Percentiles rank a stretch among this genome's conserved stretches.
Evolutionary conservation across 106 monocot species (phyloP).

Genomic region (Platanthera zijinensis): DNA sequence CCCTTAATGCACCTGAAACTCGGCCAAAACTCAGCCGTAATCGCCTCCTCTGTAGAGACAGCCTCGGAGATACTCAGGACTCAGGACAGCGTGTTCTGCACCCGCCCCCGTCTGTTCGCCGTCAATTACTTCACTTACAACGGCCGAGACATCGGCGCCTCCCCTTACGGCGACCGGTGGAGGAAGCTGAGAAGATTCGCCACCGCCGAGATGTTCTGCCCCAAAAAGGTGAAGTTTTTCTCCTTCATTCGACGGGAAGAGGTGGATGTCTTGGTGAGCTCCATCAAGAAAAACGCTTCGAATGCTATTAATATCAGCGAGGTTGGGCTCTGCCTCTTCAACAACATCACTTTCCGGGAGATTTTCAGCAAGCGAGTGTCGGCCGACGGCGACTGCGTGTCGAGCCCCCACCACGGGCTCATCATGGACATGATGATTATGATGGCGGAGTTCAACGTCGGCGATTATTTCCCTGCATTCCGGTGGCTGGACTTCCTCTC

Average conservation of each 20-base stretch:
- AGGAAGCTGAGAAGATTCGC: background rate
- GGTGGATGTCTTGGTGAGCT: background rate
- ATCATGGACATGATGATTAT: background rate
- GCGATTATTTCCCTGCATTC: background rate
- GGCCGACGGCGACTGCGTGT: background rate
- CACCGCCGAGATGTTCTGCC: background rate
- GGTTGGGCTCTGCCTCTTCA: background rate
- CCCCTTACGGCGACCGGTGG: background rate
- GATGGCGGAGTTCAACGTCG: background rate
- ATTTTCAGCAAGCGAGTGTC: background rate
- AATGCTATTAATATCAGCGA: background rate
- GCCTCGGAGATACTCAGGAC: conserved; percentile 32
- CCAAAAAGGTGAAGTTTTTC: background rate
- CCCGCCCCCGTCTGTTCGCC: background rate
- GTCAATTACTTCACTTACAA: background rate
- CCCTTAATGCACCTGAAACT: conserved; percentile 43
- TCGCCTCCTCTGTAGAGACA: conserved; percentile 28
- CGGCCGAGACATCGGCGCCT: background rate
- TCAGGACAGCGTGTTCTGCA: conserved; percentile 26
- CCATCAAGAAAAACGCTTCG: background rate
- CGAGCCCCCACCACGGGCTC: background rate
- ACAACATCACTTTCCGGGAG: background rate
- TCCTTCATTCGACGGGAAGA: conserved; percentile 3
- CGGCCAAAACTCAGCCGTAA: conserved; percentile 25
- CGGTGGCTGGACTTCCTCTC: background rate